Evolutionary conservation across 371 early-diverging fungal genomes (phyloP).

Genomic region (Saksenaea vasiformis): DNA sequence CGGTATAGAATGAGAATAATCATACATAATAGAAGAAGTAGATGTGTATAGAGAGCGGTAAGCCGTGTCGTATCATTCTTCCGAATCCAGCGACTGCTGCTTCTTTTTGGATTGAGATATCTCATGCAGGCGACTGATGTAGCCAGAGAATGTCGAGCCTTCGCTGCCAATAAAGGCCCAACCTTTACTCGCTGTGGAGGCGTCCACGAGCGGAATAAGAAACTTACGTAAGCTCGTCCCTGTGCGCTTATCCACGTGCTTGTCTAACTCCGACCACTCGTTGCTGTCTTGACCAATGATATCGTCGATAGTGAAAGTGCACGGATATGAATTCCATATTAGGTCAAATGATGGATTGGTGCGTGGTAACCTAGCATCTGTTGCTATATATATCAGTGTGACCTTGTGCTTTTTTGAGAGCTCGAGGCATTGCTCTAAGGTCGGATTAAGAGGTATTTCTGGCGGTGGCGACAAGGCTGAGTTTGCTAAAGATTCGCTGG

Average conservation of each 20-base stretch:
- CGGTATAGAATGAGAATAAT: conserved; percentile 3
- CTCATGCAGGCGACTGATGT: conserved; percentile 31
- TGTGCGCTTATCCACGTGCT: conserved; percentile 7
- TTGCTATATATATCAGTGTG: conserved; percentile 57
- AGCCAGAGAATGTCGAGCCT: conserved; percentile 35
- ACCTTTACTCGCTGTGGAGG: conserved; percentile 28
- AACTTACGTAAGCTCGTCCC: conserved; percentile 24
- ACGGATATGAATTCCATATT: conserved; percentile 52
- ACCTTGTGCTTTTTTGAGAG: conserved; percentile 26
- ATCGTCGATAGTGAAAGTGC: conserved; percentile 60
- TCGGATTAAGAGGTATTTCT: background rate
- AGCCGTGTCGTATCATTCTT: background rate
- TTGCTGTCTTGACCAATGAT: conserved; percentile 21
- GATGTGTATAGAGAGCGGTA: background rate
- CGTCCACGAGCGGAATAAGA: conserved; percentile 30
- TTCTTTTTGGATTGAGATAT: conserved; percentile 25
- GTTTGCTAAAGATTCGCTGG: background rate
- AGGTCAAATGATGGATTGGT: conserved; percentile 40
- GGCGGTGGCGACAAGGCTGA: background rate
- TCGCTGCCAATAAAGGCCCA: conserved; percentile 36
- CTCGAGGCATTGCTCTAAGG: conserved; percentile 19
- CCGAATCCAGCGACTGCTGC: background rate
- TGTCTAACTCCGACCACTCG: conserved; percentile 16
- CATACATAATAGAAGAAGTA: background rate
- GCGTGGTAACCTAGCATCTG: conserved; percentile 54